Evolutionary conservation across 768 basidiomycete genomes (phyloP), one percentile per base, ranked within the genome.

Genomic region (Mycena galopus): DNA sequence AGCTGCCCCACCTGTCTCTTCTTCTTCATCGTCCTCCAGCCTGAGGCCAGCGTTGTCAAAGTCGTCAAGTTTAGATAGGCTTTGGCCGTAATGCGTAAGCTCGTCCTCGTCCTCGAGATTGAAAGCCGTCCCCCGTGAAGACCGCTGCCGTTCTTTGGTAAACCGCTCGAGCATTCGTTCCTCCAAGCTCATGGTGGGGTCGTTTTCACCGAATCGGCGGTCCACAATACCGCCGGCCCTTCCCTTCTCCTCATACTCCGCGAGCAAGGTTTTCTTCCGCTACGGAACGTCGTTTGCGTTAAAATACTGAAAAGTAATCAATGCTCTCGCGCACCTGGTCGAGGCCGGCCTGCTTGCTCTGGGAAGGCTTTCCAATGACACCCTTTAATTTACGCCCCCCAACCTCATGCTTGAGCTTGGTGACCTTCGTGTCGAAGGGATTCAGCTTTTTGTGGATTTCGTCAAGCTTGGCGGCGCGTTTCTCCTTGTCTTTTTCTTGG

Each of bases 121-220:
- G 88, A 98, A 98, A 16, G 90, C 86, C 11, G 85, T 86, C 50
- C 92, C 91, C 82, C 92, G 94, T 37, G 93, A 92, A 11, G 90
- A 82, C 23, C 93, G 88, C 79, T 97, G 95, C 71, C 96, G 86
- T 82, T 99, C 97, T 74, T 88, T 88, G 12, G 97, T 98, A 80
- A 98, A 99, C 33, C 98, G 93, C 81, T 97, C 96, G 42, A 98
- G 87, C 93, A 98, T 98, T 72, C 96, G 93, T 75, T 99, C 97
- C 80, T 99, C 98, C 35, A 96, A 86, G n/a, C 94, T 92, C 89
- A 99, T 91, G 12, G 91, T 88, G 2, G 96, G 92, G 73, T 99
- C 92, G 79, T 95, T 92, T 88, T 99, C 98, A 83, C 98, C 98
- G 79, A 99, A 98, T 23, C 98, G 93, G 62, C 95, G 90, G 82